These are phyloP conservation scores for Fusarium xyrophilum DNA, from an alignment of 2,329 filamentous ascomycete species.

Conservation along the genomic window DNA sequence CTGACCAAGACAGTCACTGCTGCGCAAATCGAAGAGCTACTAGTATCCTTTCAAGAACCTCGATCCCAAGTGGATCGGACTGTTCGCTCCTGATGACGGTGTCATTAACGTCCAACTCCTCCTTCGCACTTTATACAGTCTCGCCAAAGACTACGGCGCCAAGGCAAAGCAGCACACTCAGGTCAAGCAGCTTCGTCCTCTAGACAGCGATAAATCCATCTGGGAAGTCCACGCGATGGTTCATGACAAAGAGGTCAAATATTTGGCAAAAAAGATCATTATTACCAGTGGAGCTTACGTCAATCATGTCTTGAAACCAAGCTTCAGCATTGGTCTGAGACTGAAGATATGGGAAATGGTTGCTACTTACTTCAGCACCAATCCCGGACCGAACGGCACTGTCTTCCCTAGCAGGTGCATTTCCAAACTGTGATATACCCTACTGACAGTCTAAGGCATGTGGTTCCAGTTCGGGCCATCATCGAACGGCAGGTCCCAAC, in stretches of 20 bases:
- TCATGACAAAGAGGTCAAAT: background rate
- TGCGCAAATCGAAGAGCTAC: slow-evolving; percentile 4
- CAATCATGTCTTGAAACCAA: slow-evolving; percentile 21
- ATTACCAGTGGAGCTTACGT: slow-evolving; percentile 18
- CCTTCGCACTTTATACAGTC: slow-evolving; percentile 2
- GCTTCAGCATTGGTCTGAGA: slow-evolving; percentile 16
- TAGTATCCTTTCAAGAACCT: slow-evolving; percentile 20
- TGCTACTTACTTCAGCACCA: slow-evolving; percentile 24
- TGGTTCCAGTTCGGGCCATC: slow-evolving; percentile 23
- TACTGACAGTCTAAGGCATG: slow-evolving; percentile 1
- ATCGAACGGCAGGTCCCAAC: slow-evolving; percentile 3
- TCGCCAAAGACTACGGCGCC: slow-evolving; percentile 20
- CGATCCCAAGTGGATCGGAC: background rate
- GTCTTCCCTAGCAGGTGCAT: slow-evolving; percentile 17
- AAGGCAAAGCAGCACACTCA: slow-evolving; percentile 19
- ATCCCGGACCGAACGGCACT: slow-evolving; percentile 25
- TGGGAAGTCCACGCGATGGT: slow-evolving; percentile 12
- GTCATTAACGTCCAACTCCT: slow-evolving; percentile 23
- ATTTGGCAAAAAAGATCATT: slow-evolving; percentile 14
- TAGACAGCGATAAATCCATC: background rate
- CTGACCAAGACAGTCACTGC: background rate
- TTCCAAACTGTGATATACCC: rapidly evolving
- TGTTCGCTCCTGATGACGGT: slow-evolving; percentile 21
- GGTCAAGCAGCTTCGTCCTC: slow-evolving; percentile 4
- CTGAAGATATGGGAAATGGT: slow-evolving; percentile 32